These are phyloP conservation scores for Didymosphaeria variabile DNA, from an alignment of 2,329 filamentous ascomycete genomes.

Conservation along the genomic window DNA sequence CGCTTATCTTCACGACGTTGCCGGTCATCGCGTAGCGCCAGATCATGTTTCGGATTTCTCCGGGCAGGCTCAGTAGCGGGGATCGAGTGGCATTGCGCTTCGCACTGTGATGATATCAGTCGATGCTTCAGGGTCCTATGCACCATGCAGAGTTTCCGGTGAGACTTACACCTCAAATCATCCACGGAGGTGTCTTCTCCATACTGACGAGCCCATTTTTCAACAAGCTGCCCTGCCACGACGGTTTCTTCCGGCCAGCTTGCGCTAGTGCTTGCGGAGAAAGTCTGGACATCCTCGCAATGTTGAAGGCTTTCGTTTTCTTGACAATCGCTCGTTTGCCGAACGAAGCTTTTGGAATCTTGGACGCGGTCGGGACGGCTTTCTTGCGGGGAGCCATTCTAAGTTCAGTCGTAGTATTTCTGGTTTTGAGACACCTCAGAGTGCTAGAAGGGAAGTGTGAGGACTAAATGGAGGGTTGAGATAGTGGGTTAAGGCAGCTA, in stretches of 20 bases:
- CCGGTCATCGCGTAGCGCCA: conserved; percentile 17
- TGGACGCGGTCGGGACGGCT: not conserved
- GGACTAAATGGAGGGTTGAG: no score
- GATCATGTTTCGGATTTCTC: conserved; percentile 19
- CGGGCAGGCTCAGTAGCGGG: conserved; percentile 18
- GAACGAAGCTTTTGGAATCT: not conserved
- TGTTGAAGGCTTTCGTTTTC: not conserved
- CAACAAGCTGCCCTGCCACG: not conserved
- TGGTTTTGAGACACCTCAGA: no score
- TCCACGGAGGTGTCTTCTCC: not conserved
- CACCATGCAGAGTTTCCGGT: not conserved
- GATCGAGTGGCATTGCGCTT: conserved; percentile 14
- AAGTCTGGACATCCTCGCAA: not conserved
- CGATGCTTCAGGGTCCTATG: not conserved
- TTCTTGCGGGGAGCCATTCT: not conserved
- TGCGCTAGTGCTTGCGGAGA: not conserved
- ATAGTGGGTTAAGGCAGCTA: no score
- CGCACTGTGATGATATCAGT: not conserved
- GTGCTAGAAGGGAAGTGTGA: no score
- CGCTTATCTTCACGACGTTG: not conserved
- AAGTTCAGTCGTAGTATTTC: not conserved
- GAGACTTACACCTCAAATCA: not conserved
- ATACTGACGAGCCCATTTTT: not conserved
- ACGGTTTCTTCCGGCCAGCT: not conserved
- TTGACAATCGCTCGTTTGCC: not conserved